Evolutionary conservation across 495 filamentous ascomycete genomes (phyloP).

Genomic region (Penicillium malachiteum): DNA sequence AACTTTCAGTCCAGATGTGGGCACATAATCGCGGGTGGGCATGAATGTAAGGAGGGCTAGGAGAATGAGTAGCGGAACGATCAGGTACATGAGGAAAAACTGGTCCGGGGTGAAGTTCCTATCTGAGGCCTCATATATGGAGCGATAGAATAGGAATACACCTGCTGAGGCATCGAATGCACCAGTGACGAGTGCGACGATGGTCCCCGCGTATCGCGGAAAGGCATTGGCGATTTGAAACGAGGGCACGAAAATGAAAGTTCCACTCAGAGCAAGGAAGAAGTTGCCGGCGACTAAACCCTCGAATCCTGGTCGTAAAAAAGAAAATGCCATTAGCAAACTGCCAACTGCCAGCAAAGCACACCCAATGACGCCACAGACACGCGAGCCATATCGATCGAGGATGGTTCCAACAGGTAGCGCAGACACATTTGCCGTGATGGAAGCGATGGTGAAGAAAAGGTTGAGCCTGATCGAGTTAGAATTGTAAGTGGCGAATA

Average conservation of each 20-base stretch:
- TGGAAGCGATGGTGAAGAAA: constrained; percentile 84
- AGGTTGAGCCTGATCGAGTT: constrained; percentile 54
- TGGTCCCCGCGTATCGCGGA: constrained; percentile 61
- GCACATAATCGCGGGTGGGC: constrained; percentile 62
- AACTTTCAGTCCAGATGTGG: constrained; percentile 56
- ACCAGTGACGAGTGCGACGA: constrained; percentile 68
- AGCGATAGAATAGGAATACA: constrained; percentile 63
- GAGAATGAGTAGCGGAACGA: constrained; percentile 57
- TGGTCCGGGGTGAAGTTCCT: constrained; percentile 53
- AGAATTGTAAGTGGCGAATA: background rate
- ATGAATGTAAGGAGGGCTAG: constrained; percentile 58
- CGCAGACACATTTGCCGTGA: constrained; percentile 78
- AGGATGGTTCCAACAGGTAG: constrained; percentile 71
- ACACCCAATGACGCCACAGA: constrained; percentile 56
- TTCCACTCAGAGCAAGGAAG: constrained; percentile 64
- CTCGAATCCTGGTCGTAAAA: constrained; percentile 53
- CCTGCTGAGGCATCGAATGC: constrained; percentile 72
- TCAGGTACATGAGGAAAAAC: constrained; percentile 64
- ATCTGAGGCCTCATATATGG: constrained; percentile 54
- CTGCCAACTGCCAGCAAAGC: constrained; percentile 56
- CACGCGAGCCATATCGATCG: constrained; percentile 64
- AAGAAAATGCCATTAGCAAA: constrained; percentile 57
- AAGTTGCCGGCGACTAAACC: constrained; percentile 64
- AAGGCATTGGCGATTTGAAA: constrained; percentile 74
- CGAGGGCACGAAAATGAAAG: constrained; percentile 68